Evolutionary conservation across 2,329 filamentous ascomycete genomes (phyloP).

Genomic region (Neocucurbitaria cava): DNA sequence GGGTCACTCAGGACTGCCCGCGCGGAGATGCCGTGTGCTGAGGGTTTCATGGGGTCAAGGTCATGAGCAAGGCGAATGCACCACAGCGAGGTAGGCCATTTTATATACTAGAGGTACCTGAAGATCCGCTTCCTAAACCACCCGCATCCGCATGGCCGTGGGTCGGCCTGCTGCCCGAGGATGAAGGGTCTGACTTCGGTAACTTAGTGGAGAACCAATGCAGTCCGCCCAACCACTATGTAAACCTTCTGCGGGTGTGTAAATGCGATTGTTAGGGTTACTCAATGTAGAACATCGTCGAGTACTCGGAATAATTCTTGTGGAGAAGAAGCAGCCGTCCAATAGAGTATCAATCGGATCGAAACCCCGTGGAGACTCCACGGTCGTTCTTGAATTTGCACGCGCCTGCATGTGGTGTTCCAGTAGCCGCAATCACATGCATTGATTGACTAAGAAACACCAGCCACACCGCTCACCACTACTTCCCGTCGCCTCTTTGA

Average conservation of each 20-base stretch:
- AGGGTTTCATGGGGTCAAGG: conserved; percentile 26
- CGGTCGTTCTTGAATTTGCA: conserved; percentile 10
- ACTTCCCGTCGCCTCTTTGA: conserved; percentile 27
- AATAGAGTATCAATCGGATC: background rate
- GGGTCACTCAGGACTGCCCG: conserved; percentile 19
- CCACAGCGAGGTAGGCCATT: conserved; percentile 24
- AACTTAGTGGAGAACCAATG: background rate
- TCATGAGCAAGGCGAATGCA: conserved; percentile 19
- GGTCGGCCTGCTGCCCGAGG: conserved; percentile 25
- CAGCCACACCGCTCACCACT: conserved; percentile 30
- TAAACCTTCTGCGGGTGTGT: background rate
- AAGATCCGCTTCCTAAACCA: conserved; percentile 30
- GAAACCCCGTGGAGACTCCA: background rate
- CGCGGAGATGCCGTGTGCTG: conserved; percentile 23
- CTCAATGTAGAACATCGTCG: no score
- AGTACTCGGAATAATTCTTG: no score
- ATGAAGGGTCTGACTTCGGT: conserved; percentile 6
- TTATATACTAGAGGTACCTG: conserved; percentile 31
- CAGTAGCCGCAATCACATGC: conserved; percentile 30
- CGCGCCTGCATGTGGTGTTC: conserved; percentile 3
- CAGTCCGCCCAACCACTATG: background rate
- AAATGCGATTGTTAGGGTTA: no score
- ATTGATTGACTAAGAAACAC: conserved; percentile 26
- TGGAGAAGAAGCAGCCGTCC: background rate
- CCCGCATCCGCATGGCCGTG: conserved; percentile 29